Evolutionary conservation across 257 asterid species (phyloP).

Genomic region (Solanum arcanum): DNA sequence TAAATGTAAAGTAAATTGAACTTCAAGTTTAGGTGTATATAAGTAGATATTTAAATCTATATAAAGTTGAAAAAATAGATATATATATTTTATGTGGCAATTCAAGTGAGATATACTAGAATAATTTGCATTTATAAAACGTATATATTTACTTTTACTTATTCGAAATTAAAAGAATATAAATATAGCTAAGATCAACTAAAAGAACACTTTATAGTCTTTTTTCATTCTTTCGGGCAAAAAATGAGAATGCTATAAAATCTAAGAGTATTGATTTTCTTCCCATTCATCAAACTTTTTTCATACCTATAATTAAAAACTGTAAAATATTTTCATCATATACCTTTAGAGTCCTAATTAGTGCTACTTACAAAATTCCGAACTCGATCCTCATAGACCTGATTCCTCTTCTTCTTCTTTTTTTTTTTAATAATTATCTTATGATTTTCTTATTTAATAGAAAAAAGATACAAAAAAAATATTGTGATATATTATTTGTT

Average conservation of each 20-base stretch:
- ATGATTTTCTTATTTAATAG: not conserved
- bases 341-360: not conserved
- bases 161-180: too few species aligned
- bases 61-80: too few species aligned
- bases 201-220: too few species aligned
- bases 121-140: not conserved
- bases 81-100: not conserved
- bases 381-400: not conserved
- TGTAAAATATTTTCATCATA: not conserved
- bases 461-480: not conserved
- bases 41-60: too few species aligned
- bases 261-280: not conserved
- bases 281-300: not conserved
- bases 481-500: not conserved
- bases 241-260: not conserved
- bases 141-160: not conserved
- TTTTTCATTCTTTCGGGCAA: not conserved
- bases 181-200: not conserved
- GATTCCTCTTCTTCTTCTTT: not conserved
- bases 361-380: not conserved
- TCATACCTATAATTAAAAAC: too few species aligned
- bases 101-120: not conserved
- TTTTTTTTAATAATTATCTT: too few species aligned
- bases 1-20: too few species aligned
- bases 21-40: too few species aligned